phyloP scores from a whole-genome alignment of 768 basidiomycete genomes.

The Trametes meyenii region DNA sequence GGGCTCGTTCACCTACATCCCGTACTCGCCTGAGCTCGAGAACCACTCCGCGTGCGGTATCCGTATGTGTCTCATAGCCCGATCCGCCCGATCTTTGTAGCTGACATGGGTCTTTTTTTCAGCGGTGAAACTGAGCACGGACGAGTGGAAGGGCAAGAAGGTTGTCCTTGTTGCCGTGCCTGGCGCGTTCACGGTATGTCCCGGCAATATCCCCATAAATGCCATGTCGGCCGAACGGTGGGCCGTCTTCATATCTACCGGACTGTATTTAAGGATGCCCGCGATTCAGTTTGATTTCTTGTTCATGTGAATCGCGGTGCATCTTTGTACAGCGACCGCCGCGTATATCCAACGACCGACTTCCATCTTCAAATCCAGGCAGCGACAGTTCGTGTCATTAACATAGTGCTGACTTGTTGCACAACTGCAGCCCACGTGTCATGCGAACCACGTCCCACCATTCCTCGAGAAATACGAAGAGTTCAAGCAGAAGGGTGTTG shows the following conservation, averaged over 20 bases:
- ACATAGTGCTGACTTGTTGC: not conserved
- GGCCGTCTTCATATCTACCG: too few species aligned
- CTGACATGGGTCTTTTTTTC: constrained; percentile 6
- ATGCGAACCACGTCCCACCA: constrained; percentile 47
- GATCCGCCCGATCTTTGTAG: not conserved
- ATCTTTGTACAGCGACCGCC: not conserved
- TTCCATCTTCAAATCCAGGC: too few species aligned
- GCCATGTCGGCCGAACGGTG: too few species aligned
- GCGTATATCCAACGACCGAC: too few species aligned
- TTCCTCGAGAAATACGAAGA: constrained; percentile 69
- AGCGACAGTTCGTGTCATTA: not conserved
- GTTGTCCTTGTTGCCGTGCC: constrained; percentile 80
- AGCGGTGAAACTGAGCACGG: constrained; percentile 59
- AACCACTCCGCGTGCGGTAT: constrained; percentile 63
- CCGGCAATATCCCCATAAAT: not conserved
- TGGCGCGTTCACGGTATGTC: constrained; percentile 75
- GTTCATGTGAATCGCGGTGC: not conserved
- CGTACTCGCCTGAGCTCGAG: constrained; percentile 65
- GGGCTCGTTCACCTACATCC: constrained; percentile 53
- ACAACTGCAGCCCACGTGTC: constrained; percentile 37
- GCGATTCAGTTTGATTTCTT: too few species aligned
- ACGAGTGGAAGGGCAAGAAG: constrained; percentile 80
- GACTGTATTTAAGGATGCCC: too few species aligned
- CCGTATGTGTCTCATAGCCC: constrained; percentile 49
- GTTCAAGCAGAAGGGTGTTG: constrained; percentile 78